Percentiles rank a stretch among this genome's conserved stretches.
Evolutionary conservation across 148 eudicot species (phyloP).

Genomic region (Amaranthus cruentus): DNA sequence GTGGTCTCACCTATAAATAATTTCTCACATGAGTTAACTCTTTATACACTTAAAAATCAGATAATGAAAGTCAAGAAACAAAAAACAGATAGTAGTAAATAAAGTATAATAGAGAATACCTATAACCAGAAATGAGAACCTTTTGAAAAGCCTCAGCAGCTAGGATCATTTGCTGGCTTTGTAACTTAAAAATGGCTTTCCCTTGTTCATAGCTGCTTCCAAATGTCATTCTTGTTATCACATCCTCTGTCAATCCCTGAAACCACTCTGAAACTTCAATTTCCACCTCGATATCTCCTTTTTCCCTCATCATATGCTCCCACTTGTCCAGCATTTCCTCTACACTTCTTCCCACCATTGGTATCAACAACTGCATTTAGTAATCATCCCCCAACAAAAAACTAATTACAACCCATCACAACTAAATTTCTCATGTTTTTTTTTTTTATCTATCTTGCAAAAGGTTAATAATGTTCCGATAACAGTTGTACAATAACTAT

Average conservation of each 20-base stretch:
- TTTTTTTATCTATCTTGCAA: not conserved
- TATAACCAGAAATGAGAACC: conserved; percentile 77
- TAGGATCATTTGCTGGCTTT: conserved; percentile 65
- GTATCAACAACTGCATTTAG: conserved; percentile 53
- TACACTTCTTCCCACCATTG: conserved; percentile 57
- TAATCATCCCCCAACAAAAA: not conserved
- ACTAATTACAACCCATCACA: not conserved
- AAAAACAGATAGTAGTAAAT: not conserved
- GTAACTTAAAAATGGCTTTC: conserved; percentile 62
- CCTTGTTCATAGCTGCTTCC: conserved; percentile 88
- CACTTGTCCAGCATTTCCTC: conserved; percentile 60
- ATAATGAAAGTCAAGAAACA: not conserved
- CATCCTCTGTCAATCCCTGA: conserved; percentile 67
- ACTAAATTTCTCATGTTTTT: not conserved
- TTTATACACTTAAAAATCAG: not conserved
- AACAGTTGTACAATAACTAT: too few relatives aligned
- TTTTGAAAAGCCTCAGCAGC: conserved; percentile 83
- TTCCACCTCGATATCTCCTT: conserved; percentile 44
- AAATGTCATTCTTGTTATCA: conserved; percentile 63
- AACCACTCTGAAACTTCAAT: conserved; percentile 82
- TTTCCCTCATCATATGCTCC: conserved; percentile 26
- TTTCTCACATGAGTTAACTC: not conserved
- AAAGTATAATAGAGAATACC: conserved; percentile 32
- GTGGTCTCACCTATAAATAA: too few relatives aligned
- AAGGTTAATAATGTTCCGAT: too few relatives aligned